Conservation (phyloP, 2,329 filamentous ascomycete species). For the Xylogone sp. region DNA sequence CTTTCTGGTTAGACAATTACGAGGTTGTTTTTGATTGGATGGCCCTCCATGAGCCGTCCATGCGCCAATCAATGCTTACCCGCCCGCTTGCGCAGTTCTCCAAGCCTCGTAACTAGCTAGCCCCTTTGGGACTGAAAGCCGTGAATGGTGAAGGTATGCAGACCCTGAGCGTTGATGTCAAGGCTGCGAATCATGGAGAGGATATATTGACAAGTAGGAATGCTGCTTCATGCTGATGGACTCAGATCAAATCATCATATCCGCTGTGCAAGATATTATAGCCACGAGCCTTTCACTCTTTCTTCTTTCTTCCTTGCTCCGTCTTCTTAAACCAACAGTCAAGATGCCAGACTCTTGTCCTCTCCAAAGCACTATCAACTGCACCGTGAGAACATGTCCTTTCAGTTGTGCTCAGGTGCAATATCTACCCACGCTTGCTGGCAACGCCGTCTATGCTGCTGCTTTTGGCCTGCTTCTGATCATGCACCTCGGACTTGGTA, state of each 20-base stretch:
- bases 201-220: not conserved
- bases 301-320: not conserved
- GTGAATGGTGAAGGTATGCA: not conserved
- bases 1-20: conserved; percentile 6
- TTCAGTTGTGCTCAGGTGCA: conserved; percentile 9
- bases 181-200: not conserved
- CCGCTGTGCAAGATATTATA: not conserved
- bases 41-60: conserved; percentile 1
- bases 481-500: conserved; percentile 43
- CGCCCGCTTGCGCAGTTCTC: too few species aligned
- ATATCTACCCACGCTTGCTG: conserved; percentile 48
- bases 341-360: not conserved
- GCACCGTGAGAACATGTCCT: conserved; percentile 12
- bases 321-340: not conserved
- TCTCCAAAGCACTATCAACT: conserved; percentile 4
- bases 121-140: conserved; percentile 3
- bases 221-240: not conserved
- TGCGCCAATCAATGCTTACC: conserved; percentile 1
- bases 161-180: not conserved
- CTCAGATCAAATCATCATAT: not conserved
- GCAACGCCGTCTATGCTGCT: conserved; percentile 47
- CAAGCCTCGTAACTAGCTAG: conserved; percentile 6
- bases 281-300: not conserved
- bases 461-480: conserved; percentile 48
- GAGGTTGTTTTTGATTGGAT: conserved; percentile 5